A percentile compares a stretch with the other conserved stretches of the same genome.
phyloP scores from a whole-genome alignment of 306 rosid genomes.

The Vachellia collinsii region DNA sequence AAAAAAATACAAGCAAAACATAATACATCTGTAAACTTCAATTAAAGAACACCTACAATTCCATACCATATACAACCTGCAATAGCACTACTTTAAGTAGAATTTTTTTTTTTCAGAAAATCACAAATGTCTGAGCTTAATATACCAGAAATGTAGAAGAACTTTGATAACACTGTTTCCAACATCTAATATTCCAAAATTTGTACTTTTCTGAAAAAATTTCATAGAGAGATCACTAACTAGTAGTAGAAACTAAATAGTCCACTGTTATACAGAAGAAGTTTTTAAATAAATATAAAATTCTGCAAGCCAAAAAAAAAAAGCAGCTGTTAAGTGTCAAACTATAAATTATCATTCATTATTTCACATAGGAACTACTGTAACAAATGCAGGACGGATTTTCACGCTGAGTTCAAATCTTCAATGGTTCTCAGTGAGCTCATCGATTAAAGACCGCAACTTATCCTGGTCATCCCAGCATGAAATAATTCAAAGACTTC shows the following conservation, averaged over 20 bases:
- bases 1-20: neutral
- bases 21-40: slow-evolving; percentile 14
- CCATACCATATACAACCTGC: slow-evolving; percentile 19
- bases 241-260: neutral
- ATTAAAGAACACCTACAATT: neutral
- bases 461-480: neutral
- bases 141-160: neutral
- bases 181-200: slow-evolving; percentile 1
- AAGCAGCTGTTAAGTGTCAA: neutral
- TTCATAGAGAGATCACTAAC: neutral
- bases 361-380: neutral
- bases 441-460: neutral
- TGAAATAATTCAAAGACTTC: neutral
- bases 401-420: neutral
- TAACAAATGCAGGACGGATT: neutral
- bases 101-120: neutral
- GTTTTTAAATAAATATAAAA: neutral
- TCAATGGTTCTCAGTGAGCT: neutral
- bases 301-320: neutral
- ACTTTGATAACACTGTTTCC: neutral
- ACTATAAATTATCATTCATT: neutral
- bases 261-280: neutral
- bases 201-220: neutral
- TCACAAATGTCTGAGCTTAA: neutral
- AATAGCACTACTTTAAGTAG: neutral